A percentile compares a stretch with the other conserved stretches of the same genome.
Conservation (phyloP, 2,329 filamentous ascomycete genomes). For the Zalaria obscura region DNA sequence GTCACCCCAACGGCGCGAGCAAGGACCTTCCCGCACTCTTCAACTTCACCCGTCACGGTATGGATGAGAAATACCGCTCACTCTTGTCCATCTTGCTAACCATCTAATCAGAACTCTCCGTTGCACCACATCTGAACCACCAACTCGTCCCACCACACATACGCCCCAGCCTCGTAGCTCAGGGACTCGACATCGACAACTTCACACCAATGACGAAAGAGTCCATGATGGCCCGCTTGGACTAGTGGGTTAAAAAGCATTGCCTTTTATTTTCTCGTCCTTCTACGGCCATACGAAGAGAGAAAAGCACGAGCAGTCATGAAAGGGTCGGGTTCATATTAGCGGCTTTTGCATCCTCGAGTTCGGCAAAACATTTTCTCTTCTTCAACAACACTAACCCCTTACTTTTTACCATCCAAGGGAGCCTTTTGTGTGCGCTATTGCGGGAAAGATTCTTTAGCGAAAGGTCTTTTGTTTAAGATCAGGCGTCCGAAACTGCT, state of each 20-base stretch:
- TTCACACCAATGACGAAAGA: conserved; percentile 83
- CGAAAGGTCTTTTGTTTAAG: too few species aligned
- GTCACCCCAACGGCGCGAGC: conserved; percentile 66
- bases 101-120: conserved; percentile 67
- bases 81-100: neutral
- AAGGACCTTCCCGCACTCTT: conserved; percentile 81
- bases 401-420: too few species aligned
- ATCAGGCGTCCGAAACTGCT: too few species aligned
- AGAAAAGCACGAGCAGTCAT: too few species aligned
- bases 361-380: too few species aligned
- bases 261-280: too few species aligned
- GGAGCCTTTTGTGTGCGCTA: too few species aligned
- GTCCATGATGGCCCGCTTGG: conserved; percentile 94
- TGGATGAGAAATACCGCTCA: neutral
- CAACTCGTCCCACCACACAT: conserved; percentile 78
- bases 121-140: conserved; percentile 73
- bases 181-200: conserved; percentile 80
- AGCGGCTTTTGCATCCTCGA: too few species aligned
- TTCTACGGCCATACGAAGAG: too few species aligned
- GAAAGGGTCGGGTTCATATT: too few species aligned
- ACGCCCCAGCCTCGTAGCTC: conserved; percentile 55
- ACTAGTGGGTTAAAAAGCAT: conserved; percentile 35
- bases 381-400: too few species aligned
- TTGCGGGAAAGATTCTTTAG: too few species aligned
- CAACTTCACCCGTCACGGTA: conserved; percentile 89